phyloP scores from a whole-genome alignment of 1,139 yeast species.

The Taphrina sp. region DNA sequence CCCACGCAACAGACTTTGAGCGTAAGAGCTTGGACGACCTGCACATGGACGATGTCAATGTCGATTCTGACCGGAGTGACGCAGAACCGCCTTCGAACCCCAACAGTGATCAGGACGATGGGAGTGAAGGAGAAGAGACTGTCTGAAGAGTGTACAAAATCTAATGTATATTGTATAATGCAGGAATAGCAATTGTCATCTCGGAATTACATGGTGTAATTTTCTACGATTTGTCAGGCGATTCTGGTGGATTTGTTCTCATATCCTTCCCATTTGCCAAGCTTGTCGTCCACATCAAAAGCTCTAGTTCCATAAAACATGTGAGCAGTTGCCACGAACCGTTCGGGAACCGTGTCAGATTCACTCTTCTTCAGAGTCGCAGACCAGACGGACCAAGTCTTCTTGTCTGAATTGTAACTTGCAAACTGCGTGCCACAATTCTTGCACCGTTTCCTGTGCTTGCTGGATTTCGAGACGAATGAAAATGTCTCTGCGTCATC shows the following conservation, averaged over 20 bases:
- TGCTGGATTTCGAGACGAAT: constrained; percentile 5
- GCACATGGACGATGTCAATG: constrained; percentile 16
- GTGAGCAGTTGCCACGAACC: constrained; percentile 10
- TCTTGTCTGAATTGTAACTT: constrained; percentile 13
- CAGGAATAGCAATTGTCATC: background rate
- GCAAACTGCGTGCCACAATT: constrained; percentile 28
- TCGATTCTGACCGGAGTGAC: constrained; percentile 17
- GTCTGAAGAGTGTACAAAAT: too few species aligned
- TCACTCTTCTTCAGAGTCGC: constrained; percentile 5
- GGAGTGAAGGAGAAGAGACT: too few species aligned
- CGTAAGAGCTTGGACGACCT: constrained; percentile 2
- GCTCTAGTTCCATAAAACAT: constrained; percentile 20
- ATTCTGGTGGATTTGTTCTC: background rate
- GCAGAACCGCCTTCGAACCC: constrained; percentile 6
- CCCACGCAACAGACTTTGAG: constrained; percentile 29
- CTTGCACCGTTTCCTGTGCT: constrained; percentile 27
- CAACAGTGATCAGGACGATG: constrained; percentile 11
- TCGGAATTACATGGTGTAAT: background rate
- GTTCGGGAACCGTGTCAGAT: constrained; percentile 6
- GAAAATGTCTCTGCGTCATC: constrained; percentile 12
- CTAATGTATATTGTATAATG: too few species aligned
- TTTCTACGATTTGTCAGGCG: background rate
- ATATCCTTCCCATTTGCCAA: constrained; percentile 15
- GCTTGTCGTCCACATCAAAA: constrained; percentile 6
- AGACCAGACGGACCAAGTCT: constrained; percentile 26